Base-by-base conservation (phyloP, 192 early-diverging fungal genomes). In the Linderina pennispora region DNA sequence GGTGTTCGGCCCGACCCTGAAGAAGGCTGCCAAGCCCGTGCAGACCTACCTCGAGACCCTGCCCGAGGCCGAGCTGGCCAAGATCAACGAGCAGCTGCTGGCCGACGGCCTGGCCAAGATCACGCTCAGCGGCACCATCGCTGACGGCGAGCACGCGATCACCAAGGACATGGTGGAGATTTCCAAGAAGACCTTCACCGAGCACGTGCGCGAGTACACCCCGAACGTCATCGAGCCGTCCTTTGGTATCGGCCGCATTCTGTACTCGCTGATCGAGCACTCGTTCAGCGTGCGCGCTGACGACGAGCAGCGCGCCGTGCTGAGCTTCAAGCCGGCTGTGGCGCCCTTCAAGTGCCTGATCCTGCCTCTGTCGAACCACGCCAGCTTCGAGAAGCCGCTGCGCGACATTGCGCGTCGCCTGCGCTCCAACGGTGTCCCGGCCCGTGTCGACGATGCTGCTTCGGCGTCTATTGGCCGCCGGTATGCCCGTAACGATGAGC, bases 191-290 rank as follows among this genome's bases (percentile, higher is more conserved):
- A 68, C 65, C 36, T 49, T 73, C 36, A 56, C 49, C 19, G 70
- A 72, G 57, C 41, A 64, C 70, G 87, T 93, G 17, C 89, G 94
- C 65, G 93, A 97, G 71, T 99, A 87, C 75, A 87, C 76, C 16
- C 97, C 97, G 36, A 99, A 91, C 58, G 97, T 99, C 55, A 98
- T 99, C 62, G 97, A 99, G 74, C 97, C 97, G 19, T 97, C 97
- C 22, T 99, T 99, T 74, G 97, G 94, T 78, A 87, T 99, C 46
- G 92, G 94, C 45, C 92, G 97, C 53, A 97, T 99, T 40, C 70
- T 99, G 45, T 94, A 96, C 69, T 83, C 91, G 34, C 84, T 97
- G 19, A 75, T 99, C 50, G 97, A 99, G 71, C 97, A 99, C 69
- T 80, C 83, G 41, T 97, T 80, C 77, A 97, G 79, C 77, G 80